Base-by-base conservation (phyloP, 768 basidiomycete genomes). In the Russula virescens region DNA sequence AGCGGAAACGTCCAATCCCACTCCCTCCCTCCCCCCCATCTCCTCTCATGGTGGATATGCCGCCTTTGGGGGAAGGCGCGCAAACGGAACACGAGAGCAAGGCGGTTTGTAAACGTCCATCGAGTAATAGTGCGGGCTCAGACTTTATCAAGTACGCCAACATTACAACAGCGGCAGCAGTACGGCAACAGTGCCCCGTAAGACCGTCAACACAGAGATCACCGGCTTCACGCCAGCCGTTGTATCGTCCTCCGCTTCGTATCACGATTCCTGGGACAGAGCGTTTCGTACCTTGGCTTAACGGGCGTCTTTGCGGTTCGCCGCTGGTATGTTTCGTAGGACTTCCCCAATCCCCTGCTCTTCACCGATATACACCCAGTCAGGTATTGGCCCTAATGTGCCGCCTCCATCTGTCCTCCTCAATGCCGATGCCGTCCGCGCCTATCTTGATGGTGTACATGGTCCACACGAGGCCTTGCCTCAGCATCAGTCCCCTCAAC, bases 381-480 rank as follows among this genome's bases (percentile, higher is more conserved):
- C 62, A 28, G 52, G n/a, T 21, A 42, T 28, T 10, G 45, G 35
- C 16, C 5, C n/a, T 4, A 43, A 48, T 5, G 13, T 18, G 5
- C 21, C 57, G 14, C 11, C 5, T 0, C 62, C 62, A 34, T 63
- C 62, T 16, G 46, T 63, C n/a, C 51, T 63, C 55, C 62, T 63
- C 46, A 45, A 63, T 25, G 50, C 57, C 11, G 14, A 55, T 43
- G 57, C 53, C 4, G 23, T 63, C 28, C 57, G 62, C 10, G 52
- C 57, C 18, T 45, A 63, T 38, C 62, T 63, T 45, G 46, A 59
- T 26, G 11, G 21, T 14, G 23, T 63, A 43, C 38, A 59, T 21
- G 62, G 52, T 13, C 62, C 57, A 21, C 62, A 59, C 38, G 9
- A 26, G n/a, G 7, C 49, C 52, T 31, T 31, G 11, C 28, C 38